Percentiles rank a stretch among this genome's conserved stretches.
These are phyloP conservation scores for Synchytrium microbalum DNA, from an alignment of 371 early-diverging fungal genomes.

Conservation along the genomic window DNA sequence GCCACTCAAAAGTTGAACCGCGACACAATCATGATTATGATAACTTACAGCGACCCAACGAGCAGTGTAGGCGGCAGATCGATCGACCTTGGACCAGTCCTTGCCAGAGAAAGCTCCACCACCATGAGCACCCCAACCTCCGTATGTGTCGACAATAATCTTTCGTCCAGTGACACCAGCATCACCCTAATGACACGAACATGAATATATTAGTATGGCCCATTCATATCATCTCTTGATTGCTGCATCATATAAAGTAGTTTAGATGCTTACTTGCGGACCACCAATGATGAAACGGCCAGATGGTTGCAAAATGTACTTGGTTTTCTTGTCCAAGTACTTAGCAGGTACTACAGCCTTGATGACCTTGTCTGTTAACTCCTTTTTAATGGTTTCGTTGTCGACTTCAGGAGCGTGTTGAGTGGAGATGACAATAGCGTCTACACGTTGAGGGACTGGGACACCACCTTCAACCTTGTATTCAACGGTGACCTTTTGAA, in stretches of 20 bases:
- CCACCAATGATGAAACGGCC: conserved; percentile 99
- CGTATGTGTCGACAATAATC: conserved; percentile 88
- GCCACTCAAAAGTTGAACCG: no score
- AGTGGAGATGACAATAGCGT: conserved; percentile 97
- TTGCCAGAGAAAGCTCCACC: conserved; percentile 99
- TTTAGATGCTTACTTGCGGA: conserved; percentile 54
- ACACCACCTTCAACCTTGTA: conserved; percentile 92
- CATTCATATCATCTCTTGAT: not conserved
- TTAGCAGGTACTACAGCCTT: conserved; percentile 90
- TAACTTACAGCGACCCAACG: conserved; percentile 95
- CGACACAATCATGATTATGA: no score
- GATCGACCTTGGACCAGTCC: conserved; percentile 99
- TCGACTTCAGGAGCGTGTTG: conserved; percentile 92
- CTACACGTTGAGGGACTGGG: conserved; percentile 90
- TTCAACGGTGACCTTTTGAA: conserved; percentile 86
- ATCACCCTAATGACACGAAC: conserved; percentile 63
- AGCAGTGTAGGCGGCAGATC: conserved; percentile 98
- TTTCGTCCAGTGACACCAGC: conserved; percentile 99
- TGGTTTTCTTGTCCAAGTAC: conserved; percentile 81
- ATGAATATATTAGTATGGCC: not conserved
- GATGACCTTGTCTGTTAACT: conserved; percentile 89
- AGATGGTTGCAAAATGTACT: conserved; percentile 97
- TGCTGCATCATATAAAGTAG: not conserved
- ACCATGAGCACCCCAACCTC: conserved; percentile 99
- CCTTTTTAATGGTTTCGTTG: conserved; percentile 76